These are phyloP conservation scores for Eurotiales sp. DNA, from an alignment of 2,329 filamentous ascomycete species.

Conservation along the genomic window DNA sequence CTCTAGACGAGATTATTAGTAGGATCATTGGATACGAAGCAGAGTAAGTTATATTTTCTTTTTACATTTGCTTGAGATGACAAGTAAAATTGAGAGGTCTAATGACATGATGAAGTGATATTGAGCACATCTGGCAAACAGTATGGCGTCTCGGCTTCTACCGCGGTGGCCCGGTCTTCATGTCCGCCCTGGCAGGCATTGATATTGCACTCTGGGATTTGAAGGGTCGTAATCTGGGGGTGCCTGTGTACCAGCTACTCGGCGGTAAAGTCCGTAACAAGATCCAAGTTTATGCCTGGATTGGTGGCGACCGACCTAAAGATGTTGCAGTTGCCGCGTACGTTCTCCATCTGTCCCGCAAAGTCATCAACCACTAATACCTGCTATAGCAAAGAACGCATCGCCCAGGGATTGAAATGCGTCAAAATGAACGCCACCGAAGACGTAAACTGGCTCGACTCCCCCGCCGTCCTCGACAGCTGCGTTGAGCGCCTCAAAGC, in stretches of 20 bases:
- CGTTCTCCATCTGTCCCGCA: neutral
- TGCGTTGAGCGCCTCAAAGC: conserved; percentile 64
- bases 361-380: neutral
- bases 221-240: conserved; percentile 60
- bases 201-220: conserved; percentile 80
- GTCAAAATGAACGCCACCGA: conserved; percentile 79
- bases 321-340: conserved; percentile 57
- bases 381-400: conserved; percentile 44
- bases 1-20: conserved; percentile 62
- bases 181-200: conserved; percentile 72
- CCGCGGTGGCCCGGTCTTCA: conserved; percentile 72
- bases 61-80: too few species aligned
- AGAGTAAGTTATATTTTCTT: conserved; percentile 50
- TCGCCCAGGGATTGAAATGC: conserved; percentile 39
- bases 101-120: conserved; percentile 53
- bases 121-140: conserved; percentile 77
- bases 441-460: conserved; percentile 73
- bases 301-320: conserved; percentile 67
- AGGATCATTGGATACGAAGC: conserved; percentile 65
- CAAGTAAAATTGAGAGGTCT: too few species aligned
- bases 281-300: conserved; percentile 73
- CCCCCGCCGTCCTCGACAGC: conserved; percentile 59
- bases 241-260: conserved; percentile 69
- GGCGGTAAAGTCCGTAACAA: conserved; percentile 69
- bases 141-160: conserved; percentile 71